phyloP scores from a whole-genome alignment of 139 green algal species.

The Pycnococcus provasolii region DNA sequence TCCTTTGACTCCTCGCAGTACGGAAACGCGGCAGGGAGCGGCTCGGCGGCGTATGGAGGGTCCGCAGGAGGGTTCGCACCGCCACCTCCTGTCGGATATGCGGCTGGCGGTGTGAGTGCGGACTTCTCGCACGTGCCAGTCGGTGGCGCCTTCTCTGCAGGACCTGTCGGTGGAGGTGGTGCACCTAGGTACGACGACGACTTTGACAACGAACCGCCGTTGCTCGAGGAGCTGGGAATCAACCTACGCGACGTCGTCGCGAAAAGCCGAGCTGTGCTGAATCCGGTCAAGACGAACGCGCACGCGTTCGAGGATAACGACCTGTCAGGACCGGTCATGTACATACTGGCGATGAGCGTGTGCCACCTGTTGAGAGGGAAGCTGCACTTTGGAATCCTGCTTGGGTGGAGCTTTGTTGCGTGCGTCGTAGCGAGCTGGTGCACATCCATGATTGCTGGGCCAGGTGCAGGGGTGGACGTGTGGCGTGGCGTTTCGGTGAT shows the following conservation, averaged over 20 bases:
- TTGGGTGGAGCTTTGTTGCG: slow-evolving; percentile 7
- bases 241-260: not conserved
- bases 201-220: slow-evolving; percentile 5
- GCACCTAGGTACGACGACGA: too few relatives aligned
- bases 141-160: too few relatives aligned
- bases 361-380: slow-evolving; percentile 7
- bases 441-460: not conserved
- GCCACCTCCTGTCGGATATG: too few relatives aligned
- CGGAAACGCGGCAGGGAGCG: too few relatives aligned
- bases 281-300: not conserved
- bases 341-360: not conserved
- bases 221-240: slow-evolving; percentile 19
- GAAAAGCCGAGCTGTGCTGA: not conserved
- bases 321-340: slow-evolving; percentile 9
- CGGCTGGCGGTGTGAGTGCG: too few relatives aligned
- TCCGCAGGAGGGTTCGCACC: too few relatives aligned
- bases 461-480: not conserved
- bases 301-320: slow-evolving; percentile 1
- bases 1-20: too few relatives aligned
- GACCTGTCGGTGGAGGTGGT: too few relatives aligned
- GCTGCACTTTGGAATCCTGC: slow-evolving; percentile 14
- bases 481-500: not conserved
- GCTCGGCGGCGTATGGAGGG: too few relatives aligned
- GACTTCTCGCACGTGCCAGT: too few relatives aligned
- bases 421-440: not conserved